These are phyloP conservation scores for Sabuloglossum arenarium DNA, from an alignment of 495 filamentous ascomycete genomes.

Conservation along the genomic window DNA sequence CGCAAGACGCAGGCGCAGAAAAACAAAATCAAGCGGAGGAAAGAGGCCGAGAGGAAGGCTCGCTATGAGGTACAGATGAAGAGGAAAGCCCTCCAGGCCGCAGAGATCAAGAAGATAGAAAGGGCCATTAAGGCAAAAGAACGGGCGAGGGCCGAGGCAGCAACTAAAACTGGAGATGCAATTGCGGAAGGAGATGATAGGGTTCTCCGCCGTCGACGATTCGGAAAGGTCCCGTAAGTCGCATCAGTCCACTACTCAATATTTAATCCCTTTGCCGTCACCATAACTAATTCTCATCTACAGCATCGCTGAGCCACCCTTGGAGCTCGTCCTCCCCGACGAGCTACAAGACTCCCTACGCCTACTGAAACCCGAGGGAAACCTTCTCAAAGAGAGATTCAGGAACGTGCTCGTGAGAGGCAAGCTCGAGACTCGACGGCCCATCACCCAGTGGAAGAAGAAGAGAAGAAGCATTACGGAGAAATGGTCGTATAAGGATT, in stretches of 20 bases:
- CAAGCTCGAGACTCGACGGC: constrained; percentile 65
- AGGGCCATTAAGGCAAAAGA: constrained; percentile 40
- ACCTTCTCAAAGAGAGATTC: constrained; percentile 78
- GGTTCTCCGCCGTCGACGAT: constrained; percentile 45
- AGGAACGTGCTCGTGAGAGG: constrained; percentile 71
- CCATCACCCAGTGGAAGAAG: constrained; percentile 58
- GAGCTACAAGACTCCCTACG: constrained; percentile 84
- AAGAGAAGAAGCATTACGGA: constrained; percentile 59
- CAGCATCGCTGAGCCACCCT: constrained; percentile 51
- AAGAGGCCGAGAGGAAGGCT: constrained; percentile 56
- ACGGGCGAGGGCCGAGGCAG: constrained; percentile 17
- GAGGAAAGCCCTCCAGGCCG: constrained; percentile 42
- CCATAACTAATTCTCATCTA: not conserved
- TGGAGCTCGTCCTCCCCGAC: constrained; percentile 81
- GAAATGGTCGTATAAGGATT: constrained; percentile 96
- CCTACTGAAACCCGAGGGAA: constrained; percentile 80
- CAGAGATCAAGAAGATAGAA: constrained; percentile 42
- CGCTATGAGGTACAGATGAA: constrained; percentile 53
- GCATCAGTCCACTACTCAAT: not conserved
- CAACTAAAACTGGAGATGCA: constrained; percentile 11
- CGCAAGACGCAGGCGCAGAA: constrained; percentile 71
- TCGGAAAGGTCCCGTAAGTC: constrained; percentile 49
- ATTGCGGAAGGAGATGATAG: constrained; percentile 30
- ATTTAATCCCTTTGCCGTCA: not conserved
- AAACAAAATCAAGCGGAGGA: constrained; percentile 70